Base-by-base conservation (phyloP, 78 protist genomes). In the Diacronema lutheri region DNA sequence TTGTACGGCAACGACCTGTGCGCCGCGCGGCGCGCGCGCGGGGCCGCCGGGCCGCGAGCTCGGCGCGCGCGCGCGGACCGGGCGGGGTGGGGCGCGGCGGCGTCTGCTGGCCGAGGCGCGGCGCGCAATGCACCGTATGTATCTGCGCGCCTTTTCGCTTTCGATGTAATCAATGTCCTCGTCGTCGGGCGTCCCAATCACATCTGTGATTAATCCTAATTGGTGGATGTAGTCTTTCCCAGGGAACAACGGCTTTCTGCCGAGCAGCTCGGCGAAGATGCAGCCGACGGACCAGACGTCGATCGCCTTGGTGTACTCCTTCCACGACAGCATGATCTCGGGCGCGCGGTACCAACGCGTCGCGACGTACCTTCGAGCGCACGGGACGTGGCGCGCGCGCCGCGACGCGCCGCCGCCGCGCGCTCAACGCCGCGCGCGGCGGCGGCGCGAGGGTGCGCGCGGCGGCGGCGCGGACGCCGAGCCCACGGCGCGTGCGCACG, bases 261-360 rank as follows among this genome's bases (percentile, higher is more conserved):
- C 44, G n/a, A 92, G 56, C 72, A 94, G 46, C 81, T 94, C 96
- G 37, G 89, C 94, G 19, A 94, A 31, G 62, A 94, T 92, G 85
- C 95, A 92, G 19, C 95, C 96, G 21, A 91, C 84, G 11, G 83
- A 55, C 96, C 96, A 94, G 25, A 89, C 66, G 81, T 94, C 96
- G 64, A 94, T 50, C 5, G 88, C 88, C 55, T 87, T 80, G 31
- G 84, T 37, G 86, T 91, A 91, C 46, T 61, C 41, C 65, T 68
- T 41, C 74, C 78, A 68, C 21, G 72, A 38, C 25, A 91, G 88
- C 61, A 92, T 82, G 64, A 89, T 86, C 86, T 92, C 94, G 19
- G 94, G 94, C 12, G 94, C 92, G 64, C 92, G 89, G 79, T 87
- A 92, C 94, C 94, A 92, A 0, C 94, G 66, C 55, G 94, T 92